Conservation (phyloP, 2,329 filamentous ascomycete species). For the Epichloe glyceriae region DNA sequence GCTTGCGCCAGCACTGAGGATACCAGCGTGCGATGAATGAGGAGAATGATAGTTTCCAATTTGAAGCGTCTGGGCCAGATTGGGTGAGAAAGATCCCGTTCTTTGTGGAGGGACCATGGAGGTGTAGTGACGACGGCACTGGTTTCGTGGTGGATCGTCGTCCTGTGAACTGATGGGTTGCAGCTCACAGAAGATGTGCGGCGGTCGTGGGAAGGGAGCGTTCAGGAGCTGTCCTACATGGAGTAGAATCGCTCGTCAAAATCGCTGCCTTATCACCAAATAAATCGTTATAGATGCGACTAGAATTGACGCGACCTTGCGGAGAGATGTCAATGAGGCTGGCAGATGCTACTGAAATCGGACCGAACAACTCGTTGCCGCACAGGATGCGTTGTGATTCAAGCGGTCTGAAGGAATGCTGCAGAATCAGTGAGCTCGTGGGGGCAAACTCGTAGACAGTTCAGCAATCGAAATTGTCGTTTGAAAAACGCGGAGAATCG, state of each 20-base stretch:
- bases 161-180: slow-evolving; percentile 22
- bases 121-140: slow-evolving; percentile 24
- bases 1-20: slow-evolving; percentile 47
- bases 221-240: slow-evolving; percentile 23
- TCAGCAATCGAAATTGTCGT: slow-evolving; percentile 9
- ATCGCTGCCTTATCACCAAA: slow-evolving; percentile 5
- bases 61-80: slow-evolving; percentile 44
- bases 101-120: slow-evolving; percentile 47
- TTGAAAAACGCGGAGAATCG: background rate
- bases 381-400: background rate
- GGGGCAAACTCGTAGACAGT: slow-evolving; percentile 10
- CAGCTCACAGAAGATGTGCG: slow-evolving; percentile 18
- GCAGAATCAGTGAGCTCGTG: slow-evolving; percentile 13
- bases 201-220: slow-evolving; percentile 15
- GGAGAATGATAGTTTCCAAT: slow-evolving; percentile 43
- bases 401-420: slow-evolving; percentile 10
- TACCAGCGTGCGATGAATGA: slow-evolving; percentile 42
- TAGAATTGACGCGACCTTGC: background rate
- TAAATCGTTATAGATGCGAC: background rate
- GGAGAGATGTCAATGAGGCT: background rate
- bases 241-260: slow-evolving; percentile 7
- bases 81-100: slow-evolving; percentile 53
- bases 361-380: background rate
- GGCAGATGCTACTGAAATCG: background rate
- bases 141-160: slow-evolving; percentile 21